Percentiles rank a stretch among this genome's conserved stretches.
Conservation (phyloP, 2,329 filamentous ascomycete species). For the Arthrobotrys megalospora region DNA sequence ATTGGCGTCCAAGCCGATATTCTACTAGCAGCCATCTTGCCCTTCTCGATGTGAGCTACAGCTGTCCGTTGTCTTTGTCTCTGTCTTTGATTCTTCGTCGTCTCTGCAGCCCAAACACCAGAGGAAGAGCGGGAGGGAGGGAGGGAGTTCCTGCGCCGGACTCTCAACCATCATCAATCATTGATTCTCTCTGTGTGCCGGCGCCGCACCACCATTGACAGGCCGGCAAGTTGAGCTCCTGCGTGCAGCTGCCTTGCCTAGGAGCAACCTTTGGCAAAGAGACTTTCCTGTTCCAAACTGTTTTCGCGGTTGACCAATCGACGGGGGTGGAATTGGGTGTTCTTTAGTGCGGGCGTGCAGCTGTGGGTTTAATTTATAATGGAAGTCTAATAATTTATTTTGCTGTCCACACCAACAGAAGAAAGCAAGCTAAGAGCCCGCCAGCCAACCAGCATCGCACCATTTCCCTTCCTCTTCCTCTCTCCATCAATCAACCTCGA, state of each 20-base stretch:
- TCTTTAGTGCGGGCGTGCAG: neutral
- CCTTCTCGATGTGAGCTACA: slow-evolving; percentile 1
- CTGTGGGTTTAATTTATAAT: slow-evolving; percentile 28
- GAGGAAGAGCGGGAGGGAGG: slow-evolving; percentile 5
- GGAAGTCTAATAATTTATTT: slow-evolving; percentile 35
- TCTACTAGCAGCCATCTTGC: slow-evolving; percentile 5
- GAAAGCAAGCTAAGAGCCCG: slow-evolving; percentile 6
- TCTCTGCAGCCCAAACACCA: neutral
- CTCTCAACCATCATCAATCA: neutral
- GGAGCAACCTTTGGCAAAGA: slow-evolving; percentile 10
- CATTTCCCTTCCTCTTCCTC: slow-evolving; percentile 37
- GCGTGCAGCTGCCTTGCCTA: slow-evolving; percentile 32
- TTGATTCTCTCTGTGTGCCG: slow-evolving; percentile 18
- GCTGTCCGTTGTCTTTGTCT: neutral
- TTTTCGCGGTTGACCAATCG: slow-evolving; percentile 39
- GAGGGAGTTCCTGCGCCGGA: slow-evolving; percentile 12
- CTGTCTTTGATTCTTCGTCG: neutral
- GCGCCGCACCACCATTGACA: slow-evolving; percentile 15
- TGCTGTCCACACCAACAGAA: slow-evolving; percentile 22
- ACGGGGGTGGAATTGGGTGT: slow-evolving; percentile 17
- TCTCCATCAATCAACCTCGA: slow-evolving; percentile 14
- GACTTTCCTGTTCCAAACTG: slow-evolving; percentile 30
- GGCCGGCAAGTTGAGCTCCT: slow-evolving; percentile 31
- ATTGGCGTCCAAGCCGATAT: slow-evolving; percentile 39
- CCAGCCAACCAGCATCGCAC: slow-evolving; percentile 45